Evolutionary conservation across 1,284 basidiomycete species (phyloP), one percentile per base, ranked within the genome.

Genomic region (Trichosporon faecale): DNA sequence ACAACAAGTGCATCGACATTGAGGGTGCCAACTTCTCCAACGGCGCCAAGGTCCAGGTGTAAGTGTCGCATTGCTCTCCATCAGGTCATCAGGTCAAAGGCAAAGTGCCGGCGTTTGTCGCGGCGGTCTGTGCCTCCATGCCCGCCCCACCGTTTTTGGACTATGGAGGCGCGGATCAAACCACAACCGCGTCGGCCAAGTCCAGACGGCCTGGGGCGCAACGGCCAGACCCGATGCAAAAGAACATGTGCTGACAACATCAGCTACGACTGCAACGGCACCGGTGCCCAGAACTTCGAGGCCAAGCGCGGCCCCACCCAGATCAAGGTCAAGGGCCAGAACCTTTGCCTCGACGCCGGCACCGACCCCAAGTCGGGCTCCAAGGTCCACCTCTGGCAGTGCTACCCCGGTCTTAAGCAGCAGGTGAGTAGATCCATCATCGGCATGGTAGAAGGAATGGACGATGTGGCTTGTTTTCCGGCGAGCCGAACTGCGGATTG

Each of bases 261-360:
- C 65, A 70, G 68, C 61, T 71, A 72, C 66, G 61, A 70, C 61
- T 75, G 73, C 73, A 75, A 73, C 69, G 72, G 68, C 73, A 65
- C 72, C 6, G 33, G 16, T 9, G 72, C 73, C 4, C 73, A 75
- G 66, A 60, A 68, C 40, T 72, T 63, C n/a, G 55, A 63, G 65
- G 55, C 71, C 68, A 64, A 65, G 37, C 65, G 57, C 52, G 68
- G 64, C 65, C 52, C 66, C 68, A 60, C 61, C 65, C 66, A 66
- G 63, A 25, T 76, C 67, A 66, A 72, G 65, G 71, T 78, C 65
- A 66, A 70, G 0, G 74, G 74, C 60, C 72, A 72, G 68, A 76
- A 80, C 75, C 78, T 73, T 68, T 80, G 79, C 70, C 72, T 78
- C 33, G 78, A 80, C 68, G 75, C 77, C n/a, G 73, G 74, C 35